Percentiles rank a stretch among this genome's conserved stretches.
Evolutionary conservation across 2,329 filamentous ascomycete species (phyloP).

Genomic region (Pseudocercospora pini-densiflorae): DNA sequence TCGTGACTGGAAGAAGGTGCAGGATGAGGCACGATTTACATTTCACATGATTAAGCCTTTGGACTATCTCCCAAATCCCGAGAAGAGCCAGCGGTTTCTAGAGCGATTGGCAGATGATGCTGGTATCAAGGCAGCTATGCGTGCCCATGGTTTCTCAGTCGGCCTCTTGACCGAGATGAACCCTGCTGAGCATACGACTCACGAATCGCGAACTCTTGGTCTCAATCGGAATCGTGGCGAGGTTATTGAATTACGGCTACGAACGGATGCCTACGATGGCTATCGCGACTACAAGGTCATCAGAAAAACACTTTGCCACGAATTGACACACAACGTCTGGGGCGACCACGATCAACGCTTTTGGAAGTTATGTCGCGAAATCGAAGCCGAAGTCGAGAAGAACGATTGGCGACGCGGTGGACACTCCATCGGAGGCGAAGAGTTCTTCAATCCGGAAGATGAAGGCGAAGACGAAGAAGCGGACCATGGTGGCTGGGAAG

Average conservation of each 20-base stretch:
- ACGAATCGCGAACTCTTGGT: conserved; percentile 81
- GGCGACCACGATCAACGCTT: conserved; percentile 83
- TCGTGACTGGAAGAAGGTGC: conserved; percentile 52
- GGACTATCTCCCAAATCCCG: conserved; percentile 74
- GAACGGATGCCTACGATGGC: conserved; percentile 94
- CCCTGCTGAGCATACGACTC: conserved; percentile 78
- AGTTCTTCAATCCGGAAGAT: conserved; percentile 60
- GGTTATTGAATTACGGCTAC: conserved; percentile 84
- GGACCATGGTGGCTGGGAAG: conserved; percentile 75
- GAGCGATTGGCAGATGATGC: conserved; percentile 78
- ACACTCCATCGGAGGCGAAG: conserved; percentile 61
- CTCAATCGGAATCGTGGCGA: conserved; percentile 87
- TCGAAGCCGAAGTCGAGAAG: conserved; percentile 82
- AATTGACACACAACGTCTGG: conserved; percentile 90
- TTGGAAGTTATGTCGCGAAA: conserved; percentile 85
- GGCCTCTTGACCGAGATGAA: conserved; percentile 95
- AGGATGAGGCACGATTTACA: conserved; percentile 72
- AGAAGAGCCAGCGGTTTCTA: conserved; percentile 72
- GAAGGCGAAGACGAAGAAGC: conserved; percentile 53
- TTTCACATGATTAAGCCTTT: conserved; percentile 80
- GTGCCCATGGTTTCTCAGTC: conserved; percentile 81
- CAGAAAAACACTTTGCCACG: conserved; percentile 89
- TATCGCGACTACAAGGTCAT: conserved; percentile 93
- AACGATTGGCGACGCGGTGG: conserved; percentile 80
- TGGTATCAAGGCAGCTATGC: conserved; percentile 84